These are phyloP conservation scores for Tricholoma sp. DNA, from an alignment of 768 basidiomycete species.

Conservation along the genomic window DNA sequence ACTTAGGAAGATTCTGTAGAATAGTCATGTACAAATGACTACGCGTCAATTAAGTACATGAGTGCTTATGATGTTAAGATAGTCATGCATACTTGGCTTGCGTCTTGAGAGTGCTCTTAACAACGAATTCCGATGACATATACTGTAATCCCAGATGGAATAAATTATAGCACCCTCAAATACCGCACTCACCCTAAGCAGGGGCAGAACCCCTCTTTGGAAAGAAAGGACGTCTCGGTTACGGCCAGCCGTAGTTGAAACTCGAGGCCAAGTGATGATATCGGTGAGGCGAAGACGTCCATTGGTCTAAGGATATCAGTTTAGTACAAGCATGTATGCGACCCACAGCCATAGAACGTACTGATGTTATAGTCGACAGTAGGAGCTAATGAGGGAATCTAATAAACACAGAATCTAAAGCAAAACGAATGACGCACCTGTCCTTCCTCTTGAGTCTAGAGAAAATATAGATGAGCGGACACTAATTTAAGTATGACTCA, in stretches of 20 bases:
- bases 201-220: slow-evolving; percentile 48
- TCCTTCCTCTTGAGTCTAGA: slow-evolving; percentile 42
- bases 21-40: slow-evolving; percentile 44
- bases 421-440: slow-evolving; percentile 31
- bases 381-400: slow-evolving; percentile 27
- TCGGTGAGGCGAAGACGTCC: slow-evolving; percentile 46
- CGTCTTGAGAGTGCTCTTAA: slow-evolving; percentile 50
- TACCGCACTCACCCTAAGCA: slow-evolving; percentile 38
- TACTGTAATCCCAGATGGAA: slow-evolving; percentile 31
- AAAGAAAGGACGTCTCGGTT: slow-evolving; percentile 42
- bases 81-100: slow-evolving; percentile 42
- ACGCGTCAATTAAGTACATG: slow-evolving; percentile 2
- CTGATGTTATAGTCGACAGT: slow-evolving; percentile 31
- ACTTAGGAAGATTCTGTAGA: slow-evolving; percentile 38
- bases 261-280: slow-evolving; percentile 39
- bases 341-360: slow-evolving; percentile 14
- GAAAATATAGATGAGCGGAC: neutral
- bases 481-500: neutral
- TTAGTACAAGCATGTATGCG: neutral
- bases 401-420: slow-evolving; percentile 5
- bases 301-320: slow-evolving; percentile 29
- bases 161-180: neutral
- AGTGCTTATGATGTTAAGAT: neutral
- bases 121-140: slow-evolving; percentile 51
- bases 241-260: slow-evolving; percentile 35